A percentile compares a stretch with the other conserved stretches of the same genome.
phyloP scores from a whole-genome alignment of 139 green algal genomes.

The Chlamydomonas sp. region DNA sequence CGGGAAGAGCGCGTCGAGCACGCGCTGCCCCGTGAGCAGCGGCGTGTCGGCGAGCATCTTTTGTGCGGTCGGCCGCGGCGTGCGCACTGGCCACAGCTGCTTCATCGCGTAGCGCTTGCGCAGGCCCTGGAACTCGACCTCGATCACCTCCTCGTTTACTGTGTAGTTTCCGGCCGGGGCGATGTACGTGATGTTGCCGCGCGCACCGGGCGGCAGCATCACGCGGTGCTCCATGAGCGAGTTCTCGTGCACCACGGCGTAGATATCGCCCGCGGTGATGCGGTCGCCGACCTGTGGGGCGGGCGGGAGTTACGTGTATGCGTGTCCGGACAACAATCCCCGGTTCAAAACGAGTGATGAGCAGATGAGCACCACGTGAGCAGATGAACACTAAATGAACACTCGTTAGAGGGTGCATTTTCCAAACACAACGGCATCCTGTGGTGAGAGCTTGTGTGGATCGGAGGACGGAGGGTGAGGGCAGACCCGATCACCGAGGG shows the following conservation, averaged over 20 bases:
- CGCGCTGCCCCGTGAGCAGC: constrained; percentile 95
- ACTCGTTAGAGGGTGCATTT: too few relatives aligned
- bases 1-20: constrained; percentile 96
- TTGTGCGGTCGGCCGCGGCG: constrained; percentile 80
- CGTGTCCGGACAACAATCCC: too few relatives aligned
- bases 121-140: constrained; percentile 91
- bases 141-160: constrained; percentile 86
- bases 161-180: constrained; percentile 86
- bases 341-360: too few relatives aligned
- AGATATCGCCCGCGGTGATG: constrained; percentile 93
- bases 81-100: constrained; percentile 94
- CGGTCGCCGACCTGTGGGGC: constrained; percentile 83
- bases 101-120: constrained; percentile 88
- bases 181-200: constrained; percentile 86
- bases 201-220: constrained; percentile 82
- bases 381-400: too few relatives aligned
- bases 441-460: too few relatives aligned
- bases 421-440: too few relatives aligned
- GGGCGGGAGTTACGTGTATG: too few relatives aligned
- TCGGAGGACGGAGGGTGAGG: too few relatives aligned
- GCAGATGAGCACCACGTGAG: too few relatives aligned
- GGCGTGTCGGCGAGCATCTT: constrained; percentile 95
- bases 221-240: constrained; percentile 85
- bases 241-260: constrained; percentile 91
- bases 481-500: too few relatives aligned